Evolutionary conservation across 129 eudicot genomes (phyloP), one percentile per base, ranked within the genome.

Genomic region (Smallanthus sonchifolius): DNA sequence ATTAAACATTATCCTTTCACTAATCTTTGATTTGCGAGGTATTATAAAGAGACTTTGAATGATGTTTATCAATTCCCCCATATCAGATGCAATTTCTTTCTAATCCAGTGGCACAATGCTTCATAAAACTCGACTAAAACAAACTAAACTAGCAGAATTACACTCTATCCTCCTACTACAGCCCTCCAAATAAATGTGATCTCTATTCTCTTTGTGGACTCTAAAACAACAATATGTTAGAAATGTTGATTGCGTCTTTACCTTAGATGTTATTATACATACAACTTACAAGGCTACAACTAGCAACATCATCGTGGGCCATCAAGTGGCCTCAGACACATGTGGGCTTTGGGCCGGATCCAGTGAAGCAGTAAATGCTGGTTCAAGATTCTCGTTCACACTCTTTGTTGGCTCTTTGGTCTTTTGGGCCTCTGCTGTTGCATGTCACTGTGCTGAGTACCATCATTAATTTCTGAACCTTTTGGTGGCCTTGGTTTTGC

Each of bases 351-450:
- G 81, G 59, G 56, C 57, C 43, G 64, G 36, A 66, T 40, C 52
- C 32, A 30, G 30, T 59, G 77, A 59, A 40, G 77, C 86, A 30
- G 82, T 78, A 81, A 82, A 84, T 47, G 95, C 92, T 4, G 94
- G 94, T 77, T 89, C 98, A 44, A 92, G 72, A 70, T 83, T 84
- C 72, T 88, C 96, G 63, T 92, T 92, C 14, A 92, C 95, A 54
- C 92, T 89, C 83, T 89, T 92, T 48, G 96, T 92, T 8, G 96
- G 95, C 98, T 87, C 83, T 87, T 92, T 20, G 69, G 81, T 70
- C 97, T 85, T 86, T 87, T 92, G 20, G 96, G 87, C 80, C 81
- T 81, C 68, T 83, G 91, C 17, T 65, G 86, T 48, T 32, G 77
- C 3, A 57, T n/a, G n/a, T 82, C 85, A 14, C 55, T 5, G 59